Base-by-base conservation (phyloP, 352 stramenopile genomes). In the Phytopythium aichiense region DNA sequence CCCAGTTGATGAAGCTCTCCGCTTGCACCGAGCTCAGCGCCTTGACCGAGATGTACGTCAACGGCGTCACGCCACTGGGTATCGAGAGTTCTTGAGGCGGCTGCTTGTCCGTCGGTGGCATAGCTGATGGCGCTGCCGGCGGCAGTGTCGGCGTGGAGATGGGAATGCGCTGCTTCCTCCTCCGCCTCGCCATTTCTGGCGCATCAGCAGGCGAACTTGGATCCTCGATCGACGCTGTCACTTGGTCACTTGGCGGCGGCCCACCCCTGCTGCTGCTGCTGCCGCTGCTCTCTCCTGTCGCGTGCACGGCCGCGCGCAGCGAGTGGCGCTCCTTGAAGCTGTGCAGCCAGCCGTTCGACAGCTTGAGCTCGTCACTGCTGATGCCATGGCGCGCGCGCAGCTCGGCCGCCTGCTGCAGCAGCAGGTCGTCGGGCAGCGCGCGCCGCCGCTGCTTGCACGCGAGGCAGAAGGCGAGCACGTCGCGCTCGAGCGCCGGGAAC, bases 281-380 rank as follows among this genome's bases (percentile, higher is more conserved):
- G 15, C 2, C 22, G 7, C 12, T 25, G n/a, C 16, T 31, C n/a
- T 33, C 18, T 13, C 60, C 68, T 57, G n/a, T 63, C 3, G 67
- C 40, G 1, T 64, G 64, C 3, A 63, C 49, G 22, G 31, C n/a
- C 12, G 23, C 38, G 12, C 65, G 54, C 18, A 76, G 28, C 13
- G 63, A 40, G 51, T 79, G 71, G 12, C 73, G 65, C 58, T 73
- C 73, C 54, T 81, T 81, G 53, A 81, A 81, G 20, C 68, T 73
- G 48, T 81, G 57, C 49, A 81, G 43, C 73, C 73, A 81, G 22
- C 73, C 73, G 45, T 81, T 81, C 58, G 71, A 79, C 22, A 81
- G 63, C 66, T 77, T 76, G 31, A 81, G 71, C 43, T 73, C 65
- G 51, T 65, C 56, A 30, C 73, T 60, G 11, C 52, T 20, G 42